A percentile compares a stretch with the other conserved stretches of the same genome.
Conservation (phyloP, 2,329 filamentous ascomycete species). For the Teratosphaeria pseudoeucalypti region DNA sequence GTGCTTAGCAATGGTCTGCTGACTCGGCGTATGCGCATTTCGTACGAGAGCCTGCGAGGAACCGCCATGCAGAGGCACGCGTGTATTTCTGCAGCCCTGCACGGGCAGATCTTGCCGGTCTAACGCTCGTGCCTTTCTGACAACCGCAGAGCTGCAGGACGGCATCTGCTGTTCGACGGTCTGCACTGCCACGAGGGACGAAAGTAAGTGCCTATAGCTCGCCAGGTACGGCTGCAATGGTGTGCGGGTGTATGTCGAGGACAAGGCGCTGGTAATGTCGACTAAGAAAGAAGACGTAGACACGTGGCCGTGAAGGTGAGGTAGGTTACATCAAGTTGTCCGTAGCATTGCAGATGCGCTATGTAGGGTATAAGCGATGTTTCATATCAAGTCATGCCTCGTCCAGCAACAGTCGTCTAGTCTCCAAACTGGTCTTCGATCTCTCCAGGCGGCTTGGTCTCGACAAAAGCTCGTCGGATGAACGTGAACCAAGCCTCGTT, state of each 20-base stretch:
- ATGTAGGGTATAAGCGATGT: neutral
- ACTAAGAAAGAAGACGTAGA: no score
- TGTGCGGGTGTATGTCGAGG: no score
- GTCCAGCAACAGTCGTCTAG: neutral
- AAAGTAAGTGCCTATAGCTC: no score
- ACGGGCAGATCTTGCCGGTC: no score
- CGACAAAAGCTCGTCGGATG: constrained; percentile 67
- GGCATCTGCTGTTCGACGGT: no score
- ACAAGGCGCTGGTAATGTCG: no score
- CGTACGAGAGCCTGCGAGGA: neutral
- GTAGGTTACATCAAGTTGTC: neutral
- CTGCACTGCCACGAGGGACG: no score
- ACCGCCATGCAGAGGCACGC: neutral
- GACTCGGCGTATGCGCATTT: neutral
- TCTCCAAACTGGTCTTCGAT: constrained; percentile 38
- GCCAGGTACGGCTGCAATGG: no score
- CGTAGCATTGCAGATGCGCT: neutral
- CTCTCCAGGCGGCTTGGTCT: constrained; percentile 56
- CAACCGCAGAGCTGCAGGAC: no score
- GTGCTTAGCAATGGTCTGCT: neutral
- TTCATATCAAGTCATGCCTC: neutral
- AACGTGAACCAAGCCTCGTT: constrained; percentile 69
- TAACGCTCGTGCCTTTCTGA: no score
- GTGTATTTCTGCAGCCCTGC: no score
- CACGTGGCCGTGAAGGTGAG: neutral